Evolutionary conservation across 2,329 filamentous ascomycete genomes (phyloP).

Genomic region (Aspergillus chevalieri): DNA sequence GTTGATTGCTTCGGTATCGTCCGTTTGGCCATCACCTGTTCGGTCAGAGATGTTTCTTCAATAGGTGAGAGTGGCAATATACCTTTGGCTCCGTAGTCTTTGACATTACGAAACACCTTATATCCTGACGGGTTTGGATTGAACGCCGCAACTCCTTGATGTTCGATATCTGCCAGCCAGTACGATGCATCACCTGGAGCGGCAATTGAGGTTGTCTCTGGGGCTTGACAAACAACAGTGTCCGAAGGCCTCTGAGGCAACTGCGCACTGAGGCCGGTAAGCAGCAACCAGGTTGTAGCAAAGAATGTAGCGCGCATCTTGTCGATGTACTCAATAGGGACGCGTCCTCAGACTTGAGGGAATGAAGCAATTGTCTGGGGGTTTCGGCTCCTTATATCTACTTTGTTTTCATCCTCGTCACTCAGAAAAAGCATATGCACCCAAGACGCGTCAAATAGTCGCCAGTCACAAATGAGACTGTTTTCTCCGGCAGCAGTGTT

Average conservation of each 20-base stretch:
- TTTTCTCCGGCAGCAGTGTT: not conserved
- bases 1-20: conserved; percentile 54
- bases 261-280: conserved; percentile 6
- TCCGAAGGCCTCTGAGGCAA: conserved; percentile 5
- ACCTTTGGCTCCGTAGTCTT: conserved; percentile 29
- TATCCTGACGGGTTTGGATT: conserved; percentile 20
- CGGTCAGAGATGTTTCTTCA: not conserved
- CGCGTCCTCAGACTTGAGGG: no score
- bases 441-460: not conserved
- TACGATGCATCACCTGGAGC: conserved; percentile 16
- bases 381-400: not conserved
- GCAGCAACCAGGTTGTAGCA: conserved; percentile 1
- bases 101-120: conserved; percentile 24
- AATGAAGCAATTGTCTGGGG: not conserved
- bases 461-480: not conserved
- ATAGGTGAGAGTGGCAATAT: not conserved
- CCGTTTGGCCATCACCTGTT: conserved; percentile 44
- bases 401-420: not conserved
- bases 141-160: conserved; percentile 26
- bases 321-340: not conserved
- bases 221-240: conserved; percentile 2
- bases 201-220: conserved; percentile 3
- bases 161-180: conserved; percentile 27
- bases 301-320: conserved; percentile 1
- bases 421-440: not conserved